A percentile compares a stretch with the other conserved stretches of the same genome.
Conservation (phyloP, 352 stramenopile species). For the Phytophthora melonis region DNA sequence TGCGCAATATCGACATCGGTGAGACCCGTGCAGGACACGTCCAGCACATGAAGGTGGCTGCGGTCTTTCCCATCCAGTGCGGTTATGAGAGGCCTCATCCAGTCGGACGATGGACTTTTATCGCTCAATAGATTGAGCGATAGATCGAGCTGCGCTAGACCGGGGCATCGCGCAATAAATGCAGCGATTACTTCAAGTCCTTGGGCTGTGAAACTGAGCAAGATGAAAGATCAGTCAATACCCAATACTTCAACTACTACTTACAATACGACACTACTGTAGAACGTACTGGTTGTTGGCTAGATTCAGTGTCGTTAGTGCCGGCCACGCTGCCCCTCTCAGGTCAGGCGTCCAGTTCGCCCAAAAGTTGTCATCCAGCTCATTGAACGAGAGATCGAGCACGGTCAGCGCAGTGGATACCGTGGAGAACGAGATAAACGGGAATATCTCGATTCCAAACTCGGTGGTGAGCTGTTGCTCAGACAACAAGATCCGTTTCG, state of each 20-base stretch:
- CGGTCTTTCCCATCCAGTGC: slow-evolving; percentile 19
- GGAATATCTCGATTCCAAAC: slow-evolving; percentile 34
- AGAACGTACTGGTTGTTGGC: slow-evolving; percentile 63
- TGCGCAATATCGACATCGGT: slow-evolving; percentile 26
- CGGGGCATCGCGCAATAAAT: slow-evolving; percentile 43
- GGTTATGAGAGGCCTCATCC: slow-evolving; percentile 11
- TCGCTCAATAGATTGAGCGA: slow-evolving; percentile 52
- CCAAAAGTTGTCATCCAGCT: slow-evolving; percentile 54
- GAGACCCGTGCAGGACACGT: slow-evolving; percentile 62
- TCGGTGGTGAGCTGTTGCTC: slow-evolving; percentile 27
- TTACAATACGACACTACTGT: neutral
- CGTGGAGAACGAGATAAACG: slow-evolving; percentile 15
- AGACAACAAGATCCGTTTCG: slow-evolving; percentile 34
- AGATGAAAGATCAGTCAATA: neutral
- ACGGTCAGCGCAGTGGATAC: slow-evolving; percentile 12
- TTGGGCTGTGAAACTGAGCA: slow-evolving; percentile 37
- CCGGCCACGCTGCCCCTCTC: slow-evolving; percentile 28
- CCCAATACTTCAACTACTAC: neutral
- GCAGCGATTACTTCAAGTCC: slow-evolving; percentile 29
- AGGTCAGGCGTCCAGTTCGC: slow-evolving; percentile 9
- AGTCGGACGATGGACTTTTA: neutral
- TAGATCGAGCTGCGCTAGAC: slow-evolving; percentile 52
- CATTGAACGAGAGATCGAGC: slow-evolving; percentile 72
- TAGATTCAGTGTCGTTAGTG: slow-evolving; percentile 48
- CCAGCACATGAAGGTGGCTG: slow-evolving; percentile 31